Percentiles rank a stretch among this genome's conserved stretches.
Conservation (phyloP, 768 basidiomycete genomes). For the Cystofilobasidium macerans region DNA sequence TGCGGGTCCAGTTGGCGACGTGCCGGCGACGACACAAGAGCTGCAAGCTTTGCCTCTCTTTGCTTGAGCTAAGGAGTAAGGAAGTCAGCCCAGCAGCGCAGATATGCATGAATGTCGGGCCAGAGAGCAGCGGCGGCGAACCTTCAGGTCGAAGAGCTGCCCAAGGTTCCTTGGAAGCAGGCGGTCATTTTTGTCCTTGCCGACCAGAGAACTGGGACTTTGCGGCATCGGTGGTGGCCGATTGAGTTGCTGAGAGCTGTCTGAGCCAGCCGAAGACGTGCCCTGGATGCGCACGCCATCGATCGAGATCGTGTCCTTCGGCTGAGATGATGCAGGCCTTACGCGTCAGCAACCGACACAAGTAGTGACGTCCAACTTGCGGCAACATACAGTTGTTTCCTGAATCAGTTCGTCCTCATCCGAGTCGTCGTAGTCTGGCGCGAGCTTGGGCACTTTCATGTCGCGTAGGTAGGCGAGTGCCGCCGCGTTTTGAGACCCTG, state of each 20-base stretch:
- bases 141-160: neutral
- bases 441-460: neutral
- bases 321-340: neutral
- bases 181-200: neutral
- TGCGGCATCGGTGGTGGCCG: neutral
- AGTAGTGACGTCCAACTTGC: neutral
- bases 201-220: neutral
- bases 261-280: neutral
- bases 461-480: neutral
- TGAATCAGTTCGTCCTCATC: neutral
- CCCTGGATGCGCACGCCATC: neutral
- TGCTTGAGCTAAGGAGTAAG: neutral
- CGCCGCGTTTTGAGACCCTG: neutral
- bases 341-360: too few relatives aligned
- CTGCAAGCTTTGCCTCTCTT: neutral
- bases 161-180: neutral
- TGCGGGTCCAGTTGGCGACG: too few relatives aligned
- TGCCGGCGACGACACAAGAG: neutral
- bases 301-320: neutral
- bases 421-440: neutral
- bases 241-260: neutral
- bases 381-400: neutral
- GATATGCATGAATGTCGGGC: neutral
- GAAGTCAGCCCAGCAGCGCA: neutral
- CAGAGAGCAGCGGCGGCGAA: neutral